phyloP scores from a whole-genome alignment of 2,329 filamentous ascomycete genomes.

The Coniella lustricola region DNA sequence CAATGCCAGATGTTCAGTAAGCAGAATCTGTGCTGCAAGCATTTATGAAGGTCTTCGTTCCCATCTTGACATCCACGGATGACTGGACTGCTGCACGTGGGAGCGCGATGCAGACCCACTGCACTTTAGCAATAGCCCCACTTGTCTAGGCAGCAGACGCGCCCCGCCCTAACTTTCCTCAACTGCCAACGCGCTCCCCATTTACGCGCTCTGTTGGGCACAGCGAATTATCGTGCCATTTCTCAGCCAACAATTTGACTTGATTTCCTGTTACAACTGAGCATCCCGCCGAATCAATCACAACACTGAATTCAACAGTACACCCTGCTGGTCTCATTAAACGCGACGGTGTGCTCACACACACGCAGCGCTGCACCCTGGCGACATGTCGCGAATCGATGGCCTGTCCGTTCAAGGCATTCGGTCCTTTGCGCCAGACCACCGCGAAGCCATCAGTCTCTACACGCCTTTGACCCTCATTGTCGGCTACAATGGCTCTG shows the following conservation, averaged over 20 bases:
- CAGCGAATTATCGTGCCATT: too few species aligned
- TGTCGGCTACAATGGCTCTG: conserved; percentile 93
- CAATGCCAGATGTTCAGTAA: too few species aligned
- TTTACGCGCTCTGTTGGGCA: not conserved
- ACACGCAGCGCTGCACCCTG: conserved; percentile 5
- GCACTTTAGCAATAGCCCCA: not conserved
- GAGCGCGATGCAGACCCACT: conserved; percentile 1
- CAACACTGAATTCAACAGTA: too few species aligned
- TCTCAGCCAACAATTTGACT: too few species aligned
- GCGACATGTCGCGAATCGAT: conserved; percentile 69
- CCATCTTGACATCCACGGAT: not conserved
- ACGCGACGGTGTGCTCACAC: conserved; percentile 3
- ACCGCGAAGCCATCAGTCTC: conserved; percentile 71
- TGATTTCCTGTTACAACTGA: too few species aligned
- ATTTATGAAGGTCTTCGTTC: too few species aligned
- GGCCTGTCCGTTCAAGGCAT: conserved; percentile 78
- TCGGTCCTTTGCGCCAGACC: conserved; percentile 76
- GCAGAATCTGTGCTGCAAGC: too few species aligned
- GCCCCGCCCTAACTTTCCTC: not conserved
- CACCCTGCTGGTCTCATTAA: not conserved
- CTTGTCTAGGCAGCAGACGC: conserved; percentile 2
- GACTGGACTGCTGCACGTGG: not conserved
- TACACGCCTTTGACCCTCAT: conserved; percentile 89
- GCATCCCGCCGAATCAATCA: too few species aligned
- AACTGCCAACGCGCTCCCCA: conserved; percentile 1